Base-by-base conservation (phyloP, 179 eudicot species). In the Spergularia azorica region DNA sequence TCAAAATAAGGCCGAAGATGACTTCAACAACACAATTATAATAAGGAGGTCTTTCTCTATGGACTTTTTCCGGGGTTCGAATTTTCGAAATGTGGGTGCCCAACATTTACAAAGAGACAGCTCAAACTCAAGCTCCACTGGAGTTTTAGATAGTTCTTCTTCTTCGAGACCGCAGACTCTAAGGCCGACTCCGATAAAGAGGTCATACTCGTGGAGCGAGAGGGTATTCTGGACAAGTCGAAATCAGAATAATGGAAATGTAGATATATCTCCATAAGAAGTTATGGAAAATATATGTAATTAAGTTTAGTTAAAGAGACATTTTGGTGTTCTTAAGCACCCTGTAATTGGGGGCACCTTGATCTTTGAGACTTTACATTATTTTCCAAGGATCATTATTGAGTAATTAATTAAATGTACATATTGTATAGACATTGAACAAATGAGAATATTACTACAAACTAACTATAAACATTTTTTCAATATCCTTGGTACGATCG, bases 171-270 rank as follows among this genome's bases (percentile, higher is more conserved):
- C 76, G 63, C 17, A 61, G 43, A 62, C 75, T 4, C 11, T 43
- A 32, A 51, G 70, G 67, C 60, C 63, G 6, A 14, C 58, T 46
- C 67, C 20, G 6, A 71, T 77, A 38, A 80, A 80, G 66, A 70
- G 86, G 67, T 84, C 86, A 16, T 77, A 75, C 57, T 84, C 86
- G 57, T 84, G 86, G 86, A 71, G 86, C 32, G 84, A 74, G 9
- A 77, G 75, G 57, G 68, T 84, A 10, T 78, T 66, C 46, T 76
- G 71, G 64, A 43, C 80, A 16, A 41, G 67, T 17, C 71, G 62
- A 4, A 63, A 46, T 70, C 83, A 38, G 14, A 77, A 65, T 64
- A 58, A 71, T 65, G 55, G 63, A 9, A 77, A 60, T 62, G 48
- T 75, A 39, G 70, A 52, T 57, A 55, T 66, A 3, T 80, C 74